Conservation (phyloP, 768 basidiomycete species). For the Albatrellus ellisii region DNA sequence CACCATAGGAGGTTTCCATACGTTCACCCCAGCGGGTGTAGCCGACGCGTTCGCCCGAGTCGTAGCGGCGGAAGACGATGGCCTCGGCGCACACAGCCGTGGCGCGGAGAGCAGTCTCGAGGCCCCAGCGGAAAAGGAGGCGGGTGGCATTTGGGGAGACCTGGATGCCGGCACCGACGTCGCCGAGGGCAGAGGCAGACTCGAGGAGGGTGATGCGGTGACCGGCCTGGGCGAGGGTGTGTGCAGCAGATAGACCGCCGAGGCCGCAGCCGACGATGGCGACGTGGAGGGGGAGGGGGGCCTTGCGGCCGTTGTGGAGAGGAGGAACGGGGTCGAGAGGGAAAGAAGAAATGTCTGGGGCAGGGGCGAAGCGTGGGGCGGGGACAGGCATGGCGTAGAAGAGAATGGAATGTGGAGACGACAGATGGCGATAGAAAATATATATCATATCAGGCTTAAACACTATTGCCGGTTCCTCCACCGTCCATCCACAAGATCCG, state of each 20-base stretch:
- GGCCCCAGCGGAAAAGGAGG: constrained; percentile 25
- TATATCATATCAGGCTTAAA: no score
- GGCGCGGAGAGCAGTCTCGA: constrained; percentile 18
- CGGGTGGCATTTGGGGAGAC: constrained; percentile 28
- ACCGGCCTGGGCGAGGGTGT: constrained; percentile 23
- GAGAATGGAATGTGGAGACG: no score
- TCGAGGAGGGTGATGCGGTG: constrained; percentile 24
- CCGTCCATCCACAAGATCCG: no score
- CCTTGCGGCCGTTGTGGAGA: constrained; percentile 20
- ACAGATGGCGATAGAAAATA: no score
- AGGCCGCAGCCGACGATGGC: constrained; percentile 29
- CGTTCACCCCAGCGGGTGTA: constrained; percentile 23
- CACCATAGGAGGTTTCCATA: constrained; percentile 21
- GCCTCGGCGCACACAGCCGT: constrained; percentile 24
- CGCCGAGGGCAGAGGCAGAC: constrained; percentile 24
- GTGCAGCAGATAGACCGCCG: constrained; percentile 27
- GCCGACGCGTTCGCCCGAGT: constrained; percentile 24
- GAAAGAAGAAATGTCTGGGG: no score
- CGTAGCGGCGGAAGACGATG: constrained; percentile 25
- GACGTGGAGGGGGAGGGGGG: constrained; percentile 22
- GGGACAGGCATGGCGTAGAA: no score
- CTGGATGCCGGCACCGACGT: constrained; percentile 31
- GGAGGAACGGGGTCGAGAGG: no score
- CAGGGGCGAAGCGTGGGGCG: no score
- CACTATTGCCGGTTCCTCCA: no score